Evolutionary conservation across 495 filamentous ascomycete species (phyloP).

Genomic region (Xylaria bambusicola): DNA sequence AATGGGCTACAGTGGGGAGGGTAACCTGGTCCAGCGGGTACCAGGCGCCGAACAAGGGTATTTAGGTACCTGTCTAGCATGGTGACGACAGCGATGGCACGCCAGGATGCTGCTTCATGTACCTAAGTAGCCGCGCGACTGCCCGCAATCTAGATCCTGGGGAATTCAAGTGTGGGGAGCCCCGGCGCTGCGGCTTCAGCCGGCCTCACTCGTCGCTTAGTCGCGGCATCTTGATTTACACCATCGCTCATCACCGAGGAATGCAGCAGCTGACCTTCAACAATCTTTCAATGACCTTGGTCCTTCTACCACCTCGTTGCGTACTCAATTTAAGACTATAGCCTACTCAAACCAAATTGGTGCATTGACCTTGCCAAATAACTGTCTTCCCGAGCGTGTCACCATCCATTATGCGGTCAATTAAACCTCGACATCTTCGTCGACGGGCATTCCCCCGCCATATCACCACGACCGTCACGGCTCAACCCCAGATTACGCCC

Average conservation of each 20-base stretch:
- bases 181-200: background rate
- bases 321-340: background rate
- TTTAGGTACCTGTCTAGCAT: background rate
- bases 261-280: slow-evolving; percentile 11
- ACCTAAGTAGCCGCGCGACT: too few relatives aligned
- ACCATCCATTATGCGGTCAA: slow-evolving; percentile 30
- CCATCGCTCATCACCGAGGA: background rate
- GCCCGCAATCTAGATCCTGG: slow-evolving; percentile 1
- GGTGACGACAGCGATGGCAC: too few relatives aligned
- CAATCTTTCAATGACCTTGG: background rate
- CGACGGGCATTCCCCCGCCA: slow-evolving; percentile 27
- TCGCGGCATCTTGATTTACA: background rate
- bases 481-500: slow-evolving; percentile 43
- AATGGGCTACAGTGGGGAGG: too few relatives aligned
- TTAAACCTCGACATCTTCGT: slow-evolving; percentile 30
- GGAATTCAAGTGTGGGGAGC: background rate
- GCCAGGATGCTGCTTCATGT: too few relatives aligned
- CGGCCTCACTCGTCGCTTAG: slow-evolving; percentile 15
- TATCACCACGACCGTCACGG: slow-evolving; percentile 30
- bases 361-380: background rate
- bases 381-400: background rate
- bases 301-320: background rate
- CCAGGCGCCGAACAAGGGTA: too few relatives aligned
- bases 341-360: background rate
- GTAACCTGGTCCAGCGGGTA: background rate